Evolutionary conservation across 2,329 filamentous ascomycete genomes (phyloP).

Genomic region (Exophiala alcalophila): DNA sequence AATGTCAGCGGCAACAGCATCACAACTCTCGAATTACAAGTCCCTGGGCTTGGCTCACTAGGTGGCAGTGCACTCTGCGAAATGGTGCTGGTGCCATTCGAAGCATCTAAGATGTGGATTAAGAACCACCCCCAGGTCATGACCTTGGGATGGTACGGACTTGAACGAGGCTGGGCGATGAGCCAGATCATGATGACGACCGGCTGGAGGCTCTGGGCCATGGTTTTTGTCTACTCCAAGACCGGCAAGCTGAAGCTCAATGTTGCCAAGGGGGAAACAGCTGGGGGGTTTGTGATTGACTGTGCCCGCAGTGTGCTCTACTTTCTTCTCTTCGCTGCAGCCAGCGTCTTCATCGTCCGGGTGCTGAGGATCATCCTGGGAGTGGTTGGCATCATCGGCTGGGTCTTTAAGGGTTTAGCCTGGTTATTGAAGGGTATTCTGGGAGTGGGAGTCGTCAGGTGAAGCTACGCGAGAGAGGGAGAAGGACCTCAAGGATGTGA

Average conservation of each 20-base stretch:
- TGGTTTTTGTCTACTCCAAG: constrained; percentile 27
- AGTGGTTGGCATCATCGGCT: constrained; percentile 16
- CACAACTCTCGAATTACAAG: constrained; percentile 16
- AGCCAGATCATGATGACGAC: constrained; percentile 20
- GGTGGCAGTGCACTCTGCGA: constrained; percentile 12
- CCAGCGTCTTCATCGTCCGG: constrained; percentile 18
- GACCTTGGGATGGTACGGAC: constrained; percentile 9
- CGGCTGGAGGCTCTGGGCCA: constrained; percentile 18
- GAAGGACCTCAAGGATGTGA: no score
- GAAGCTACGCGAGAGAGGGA: constrained; percentile 4
- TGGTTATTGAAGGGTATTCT: constrained; percentile 26
- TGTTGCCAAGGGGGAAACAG: constrained; percentile 14
- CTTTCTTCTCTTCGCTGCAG: constrained; percentile 22
- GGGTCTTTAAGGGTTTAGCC: constrained; percentile 16
- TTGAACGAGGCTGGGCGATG: constrained; percentile 26
- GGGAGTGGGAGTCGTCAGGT: constrained; percentile 10
- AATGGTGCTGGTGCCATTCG: constrained; percentile 19
- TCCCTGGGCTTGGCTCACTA: constrained; percentile 11
- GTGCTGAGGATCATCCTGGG: constrained; percentile 16
- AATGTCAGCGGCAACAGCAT: constrained; percentile 18
- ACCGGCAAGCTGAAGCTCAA: constrained; percentile 26
- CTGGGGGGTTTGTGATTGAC: constrained; percentile 22
- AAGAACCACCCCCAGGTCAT: constrained; percentile 22
- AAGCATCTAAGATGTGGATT: constrained; percentile 26
- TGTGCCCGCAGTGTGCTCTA: constrained; percentile 25